Conservation (phyloP, 2,329 filamentous ascomycete species). For the Aspergillus flavus region DNA sequence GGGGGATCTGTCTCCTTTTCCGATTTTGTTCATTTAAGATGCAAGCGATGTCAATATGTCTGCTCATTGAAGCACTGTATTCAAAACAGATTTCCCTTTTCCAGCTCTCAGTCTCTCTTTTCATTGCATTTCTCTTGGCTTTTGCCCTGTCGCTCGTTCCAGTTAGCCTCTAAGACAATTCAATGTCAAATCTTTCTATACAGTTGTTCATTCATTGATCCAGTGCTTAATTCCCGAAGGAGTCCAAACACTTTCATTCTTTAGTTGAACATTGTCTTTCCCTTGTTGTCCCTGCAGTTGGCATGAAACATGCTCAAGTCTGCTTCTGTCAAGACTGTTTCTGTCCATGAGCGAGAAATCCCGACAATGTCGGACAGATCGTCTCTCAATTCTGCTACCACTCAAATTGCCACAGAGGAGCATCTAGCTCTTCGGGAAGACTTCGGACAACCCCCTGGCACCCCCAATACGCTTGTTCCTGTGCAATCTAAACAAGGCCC, state of each 20-base stretch:
- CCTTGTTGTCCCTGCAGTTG: neutral
- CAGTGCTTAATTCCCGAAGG: neutral
- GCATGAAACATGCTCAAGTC: conserved; percentile 8
- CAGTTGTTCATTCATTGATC: neutral
- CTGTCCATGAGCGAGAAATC: neutral
- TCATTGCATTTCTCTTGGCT: neutral
- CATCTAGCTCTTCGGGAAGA: conserved; percentile 15
- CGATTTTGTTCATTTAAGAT: conserved; percentile 6
- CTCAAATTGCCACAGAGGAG: conserved; percentile 16
- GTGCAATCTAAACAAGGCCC: conserved; percentile 29
- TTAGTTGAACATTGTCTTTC: conserved; percentile 2
- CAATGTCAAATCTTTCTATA: neutral
- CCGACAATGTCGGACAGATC: conserved; percentile 13
- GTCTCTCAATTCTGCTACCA: conserved; percentile 16
- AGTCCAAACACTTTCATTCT: neutral
- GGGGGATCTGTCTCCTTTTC: neutral
- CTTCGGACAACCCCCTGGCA: conserved; percentile 15
- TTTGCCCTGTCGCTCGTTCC: neutral
- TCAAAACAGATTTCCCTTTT: neutral
- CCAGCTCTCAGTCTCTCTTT: neutral
- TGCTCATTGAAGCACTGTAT: conserved; percentile 1
- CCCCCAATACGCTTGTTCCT: conserved; percentile 31
- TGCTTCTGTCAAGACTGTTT: conserved; percentile 7
- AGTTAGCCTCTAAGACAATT: conserved; percentile 1
- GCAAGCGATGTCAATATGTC: neutral